Base-by-base conservation (phyloP, 148 eudicot species). In the Camellia sinensis region DNA sequence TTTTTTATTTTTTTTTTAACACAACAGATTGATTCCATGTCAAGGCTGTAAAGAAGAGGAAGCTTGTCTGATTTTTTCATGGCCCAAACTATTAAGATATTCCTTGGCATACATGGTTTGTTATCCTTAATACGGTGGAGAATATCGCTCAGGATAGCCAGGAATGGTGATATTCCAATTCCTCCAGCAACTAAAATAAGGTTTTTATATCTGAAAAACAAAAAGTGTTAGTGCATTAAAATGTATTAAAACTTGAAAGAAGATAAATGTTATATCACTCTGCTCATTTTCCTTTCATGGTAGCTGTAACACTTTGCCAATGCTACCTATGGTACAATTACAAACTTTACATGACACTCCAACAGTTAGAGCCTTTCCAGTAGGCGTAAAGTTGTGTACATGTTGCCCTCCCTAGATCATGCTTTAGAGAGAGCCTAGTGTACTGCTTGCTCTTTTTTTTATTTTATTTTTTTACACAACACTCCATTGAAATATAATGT, bases 121-220 rank as follows among this genome's bases (percentile, higher is more conserved):
- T 89, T 85, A 22, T 84, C 90, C 64, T 88, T 87, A 37, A 89
- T 78, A 45, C 89, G 93, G 80, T 89, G 91, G 64, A 92, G 86
- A 68, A 92, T 79, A 78, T 94, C 98, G 59, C 89, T 89, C 76
- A 94, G 82, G 61, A 92, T 87, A 77, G 97, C 98, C 50, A 94
- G 74, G 79, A 92, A 94, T 5, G 98, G 98, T 14, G 98, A 91
- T 73, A 94, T 91, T 40, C 98, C 98, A 73, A 91, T 94, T 45
- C 98, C 98, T 54, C 98, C 98, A 0, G 98, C 98, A 22, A 94
- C 95, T 80, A 94, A 83, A 71, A 94, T 83, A 43, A 94, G 90
- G 80, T 91, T 82, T 78, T 90, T 86, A 71, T 94, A 94, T 91
- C 98, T 94, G 48, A 54, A 59, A 22, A 78, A 29, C 4, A 63